Percentiles rank a stretch among this genome's conserved stretches.
Evolutionary conservation across 2,329 filamentous ascomycete genomes (phyloP).

Genomic region (Leptodontidium sp.): DNA sequence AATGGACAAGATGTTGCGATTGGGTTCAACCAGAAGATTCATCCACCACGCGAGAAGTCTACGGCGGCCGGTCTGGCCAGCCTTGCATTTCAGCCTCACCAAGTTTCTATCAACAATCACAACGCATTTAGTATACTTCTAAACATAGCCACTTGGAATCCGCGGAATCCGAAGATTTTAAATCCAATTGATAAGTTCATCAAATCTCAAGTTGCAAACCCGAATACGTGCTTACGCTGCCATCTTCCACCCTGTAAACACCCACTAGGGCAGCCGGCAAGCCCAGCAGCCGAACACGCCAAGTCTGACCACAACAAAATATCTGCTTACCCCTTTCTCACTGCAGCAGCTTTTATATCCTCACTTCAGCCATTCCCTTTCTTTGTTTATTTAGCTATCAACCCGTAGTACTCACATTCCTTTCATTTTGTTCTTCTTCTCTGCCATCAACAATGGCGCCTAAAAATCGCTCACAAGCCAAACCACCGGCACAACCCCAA

Average conservation of each 20-base stretch:
- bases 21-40: neutral
- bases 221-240: slow-evolving; percentile 8
- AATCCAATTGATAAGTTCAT: neutral
- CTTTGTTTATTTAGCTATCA: neutral
- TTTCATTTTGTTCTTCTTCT: neutral
- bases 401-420: neutral
- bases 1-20: neutral
- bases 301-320: slow-evolving; percentile 14
- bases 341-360: slow-evolving; percentile 8
- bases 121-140: neutral
- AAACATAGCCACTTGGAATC: neutral
- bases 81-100: slow-evolving; percentile 18
- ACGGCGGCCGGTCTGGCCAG: slow-evolving; percentile 2
- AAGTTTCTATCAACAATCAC: neutral
- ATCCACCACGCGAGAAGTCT: neutral
- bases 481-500: neutral
- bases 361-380: slow-evolving; percentile 5
- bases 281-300: slow-evolving; percentile 7
- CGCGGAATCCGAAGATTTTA: neutral
- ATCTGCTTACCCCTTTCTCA: slow-evolving; percentile 5
- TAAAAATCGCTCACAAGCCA: slow-evolving; percentile 6
- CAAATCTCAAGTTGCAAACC: neutral
- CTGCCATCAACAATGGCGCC: slow-evolving; percentile 19
- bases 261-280: slow-evolving; percentile 8
- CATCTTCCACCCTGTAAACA: neutral